Evolutionary conservation across 768 basidiomycete species (phyloP).

Genomic region (Tremella mesenterica): DNA sequence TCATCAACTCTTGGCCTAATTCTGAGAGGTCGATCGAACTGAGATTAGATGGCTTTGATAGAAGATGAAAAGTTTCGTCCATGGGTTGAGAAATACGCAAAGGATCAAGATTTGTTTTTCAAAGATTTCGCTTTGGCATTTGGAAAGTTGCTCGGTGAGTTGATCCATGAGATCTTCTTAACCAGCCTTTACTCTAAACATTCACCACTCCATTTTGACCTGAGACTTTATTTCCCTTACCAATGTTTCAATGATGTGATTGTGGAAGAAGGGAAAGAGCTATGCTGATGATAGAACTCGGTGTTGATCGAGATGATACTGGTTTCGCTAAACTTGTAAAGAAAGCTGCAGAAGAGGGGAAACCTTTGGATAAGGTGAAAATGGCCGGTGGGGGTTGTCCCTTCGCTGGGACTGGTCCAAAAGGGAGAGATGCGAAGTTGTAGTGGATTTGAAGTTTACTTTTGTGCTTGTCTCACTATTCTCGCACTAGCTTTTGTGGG

Average conservation of each 20-base stretch:
- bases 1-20: background rate
- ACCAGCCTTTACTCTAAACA: background rate
- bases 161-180: background rate
- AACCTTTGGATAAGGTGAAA: constrained; percentile 32
- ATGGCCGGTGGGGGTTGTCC: constrained; percentile 39
- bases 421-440: constrained; percentile 25
- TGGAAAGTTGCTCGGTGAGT: constrained; percentile 41
- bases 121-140: constrained; percentile 43
- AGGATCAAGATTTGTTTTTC: constrained; percentile 43
- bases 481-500: constrained; percentile 49
- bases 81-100: constrained; percentile 44
- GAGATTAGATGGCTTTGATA: constrained; percentile 39
- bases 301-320: constrained; percentile 42
- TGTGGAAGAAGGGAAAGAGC: too few relatives aligned
- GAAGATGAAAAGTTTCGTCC: constrained; percentile 38
- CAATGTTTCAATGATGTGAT: too few relatives aligned
- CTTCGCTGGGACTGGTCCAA: constrained; percentile 28
- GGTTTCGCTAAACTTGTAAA: constrained; percentile 43
- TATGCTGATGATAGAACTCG: constrained; percentile 27
- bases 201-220: background rate
- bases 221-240: background rate
- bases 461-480: constrained; percentile 69
- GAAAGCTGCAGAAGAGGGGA: constrained; percentile 40
- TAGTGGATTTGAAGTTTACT: constrained; percentile 69
- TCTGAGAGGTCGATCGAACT: background rate